Evolutionary conservation across 805 yeast species (phyloP), one percentile per base, ranked within the genome.

Genomic region (Lipomyces japonicus): DNA sequence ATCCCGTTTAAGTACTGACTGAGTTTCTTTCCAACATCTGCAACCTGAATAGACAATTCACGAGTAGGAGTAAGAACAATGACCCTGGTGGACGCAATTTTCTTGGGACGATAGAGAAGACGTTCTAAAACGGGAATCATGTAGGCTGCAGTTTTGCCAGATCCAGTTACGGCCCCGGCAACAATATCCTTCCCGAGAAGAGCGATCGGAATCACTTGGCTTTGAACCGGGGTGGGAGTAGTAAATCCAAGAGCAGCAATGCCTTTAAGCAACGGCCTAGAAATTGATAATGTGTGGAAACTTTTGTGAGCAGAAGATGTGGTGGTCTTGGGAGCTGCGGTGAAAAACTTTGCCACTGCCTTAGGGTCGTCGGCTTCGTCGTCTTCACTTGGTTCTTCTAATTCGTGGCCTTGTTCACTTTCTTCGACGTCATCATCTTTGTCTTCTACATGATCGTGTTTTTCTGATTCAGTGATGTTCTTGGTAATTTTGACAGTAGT

Each of bases 141-240:
- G 66, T 88, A 93, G 1, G 99, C 99, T 2, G 97, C 98, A 22
- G 99, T 93, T 68, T 93, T 93, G 78, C 99, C 99, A 19, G 97
- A 91, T 73, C 99, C 99, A 3, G 99, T 93, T 22, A 87, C 96
- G 31, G 99, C 99, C 74, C 97, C 97, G 16, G 97, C 99, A 62
- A 93, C 96, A 44, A 93, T 81, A 69, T 93, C 99, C 65, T 87
- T 91, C 62, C 99, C 99, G 55, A 86, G 67, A 36, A 93, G 74
- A 1, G 96, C 96, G 50, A 91, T 81, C 12, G 99, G 98, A 55
- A 93, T 90, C 6, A 95, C 80, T 0, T 96, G 86, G 53, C 90
- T 75, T 72, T 93, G 98, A 71, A 93, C 87, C 12, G 96, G 95
- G 0, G 97, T 85, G 5, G 98, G 98, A 43, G 77, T 78, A n/a